Percentiles rank a stretch among this genome's conserved stretches.
phyloP scores from a whole-genome alignment of 2,329 filamentous ascomycete species.

The Alternaria arbusti region DNA sequence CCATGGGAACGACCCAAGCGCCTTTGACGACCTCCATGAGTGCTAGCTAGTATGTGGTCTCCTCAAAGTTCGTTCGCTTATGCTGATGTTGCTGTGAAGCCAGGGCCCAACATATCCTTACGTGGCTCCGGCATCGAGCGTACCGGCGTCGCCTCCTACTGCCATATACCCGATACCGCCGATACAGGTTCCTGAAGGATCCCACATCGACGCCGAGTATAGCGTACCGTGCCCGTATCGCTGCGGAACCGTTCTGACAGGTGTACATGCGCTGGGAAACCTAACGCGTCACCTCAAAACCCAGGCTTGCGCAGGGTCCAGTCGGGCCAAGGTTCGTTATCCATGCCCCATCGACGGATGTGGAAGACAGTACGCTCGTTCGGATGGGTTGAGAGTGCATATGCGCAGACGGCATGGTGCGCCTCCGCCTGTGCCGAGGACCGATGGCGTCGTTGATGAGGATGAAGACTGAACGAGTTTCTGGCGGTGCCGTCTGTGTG shows the following conservation, averaged over 20 bases:
- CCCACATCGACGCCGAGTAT: constrained; percentile 3
- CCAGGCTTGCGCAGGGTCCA: constrained; percentile 24
- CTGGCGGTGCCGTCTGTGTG: background rate
- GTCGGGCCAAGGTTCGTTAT: constrained; percentile 19
- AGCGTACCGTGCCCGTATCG: constrained; percentile 26
- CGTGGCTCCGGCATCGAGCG: background rate
- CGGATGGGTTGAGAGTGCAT: constrained; percentile 32
- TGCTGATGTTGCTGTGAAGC: background rate
- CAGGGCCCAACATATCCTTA: background rate
- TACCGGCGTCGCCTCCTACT: background rate
- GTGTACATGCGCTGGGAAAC: constrained; percentile 36
- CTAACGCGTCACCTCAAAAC: constrained; percentile 38
- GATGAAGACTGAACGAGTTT: background rate
- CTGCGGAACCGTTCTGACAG: constrained; percentile 30
- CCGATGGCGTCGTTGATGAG: background rate
- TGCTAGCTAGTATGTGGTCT: background rate
- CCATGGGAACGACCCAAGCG: background rate
- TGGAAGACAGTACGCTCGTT: constrained; percentile 30
- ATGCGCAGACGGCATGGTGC: constrained; percentile 22
- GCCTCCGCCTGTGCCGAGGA: constrained; percentile 6
- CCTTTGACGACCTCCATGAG: background rate
- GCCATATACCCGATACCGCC: background rate
- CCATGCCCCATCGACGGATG: constrained; percentile 27
- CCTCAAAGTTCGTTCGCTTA: background rate
- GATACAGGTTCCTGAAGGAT: background rate